Base-by-base conservation (phyloP, 176 grass and related monocot species). In the Elymus sibiricus region DNA sequence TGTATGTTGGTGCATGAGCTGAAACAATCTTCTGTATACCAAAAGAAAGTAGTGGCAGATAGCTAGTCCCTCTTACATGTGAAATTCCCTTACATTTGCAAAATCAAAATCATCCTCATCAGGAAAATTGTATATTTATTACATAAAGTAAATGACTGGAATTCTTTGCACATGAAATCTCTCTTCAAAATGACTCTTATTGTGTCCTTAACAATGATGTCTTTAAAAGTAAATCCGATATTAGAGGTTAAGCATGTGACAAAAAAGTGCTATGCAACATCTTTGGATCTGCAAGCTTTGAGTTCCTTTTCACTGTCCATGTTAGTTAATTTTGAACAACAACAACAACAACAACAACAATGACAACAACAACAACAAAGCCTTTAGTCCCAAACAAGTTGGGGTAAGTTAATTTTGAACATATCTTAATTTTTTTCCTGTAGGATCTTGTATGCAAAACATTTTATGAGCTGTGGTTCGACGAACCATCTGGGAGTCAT, bases 361-460 rank as follows among this genome's bases (percentile, higher is more conserved):
- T n/a, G n/a, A n/a, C n/a, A n/a, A n/a, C n/a, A n/a, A n/a, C n/a
- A n/a, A n/a, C n/a, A n/a, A n/a, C n/a, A n/a, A n/a, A n/a, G n/a
- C n/a, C n/a, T n/a, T n/a, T n/a, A n/a, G n/a, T n/a, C n/a, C n/a
- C n/a, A n/a, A n/a, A n/a, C n/a, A n/a, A n/a, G n/a, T n/a, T n/a
- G n/a, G n/a, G n/a, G n/a, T n/a, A n/a, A n/a, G 47, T 79, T 76
- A 44, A 53, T 55, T 86, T 82, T 82, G 80, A 82, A 58, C 4
- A 7, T 6, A 77, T 78, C 13, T 94, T 84, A 14, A 19, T 70
- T 86, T 25, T 47, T 12, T 32, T 76, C 44, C 69, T 86, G 75
- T 85, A 99, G 97, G 97, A 99, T 87, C 86, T 99, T 74, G 97
- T 99, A 70, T 94, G 97, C 83, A 99, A 96, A 94, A 99, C 97